Conservation (phyloP, 495 filamentous ascomycete species). For the Neurospora sp. region DNA sequence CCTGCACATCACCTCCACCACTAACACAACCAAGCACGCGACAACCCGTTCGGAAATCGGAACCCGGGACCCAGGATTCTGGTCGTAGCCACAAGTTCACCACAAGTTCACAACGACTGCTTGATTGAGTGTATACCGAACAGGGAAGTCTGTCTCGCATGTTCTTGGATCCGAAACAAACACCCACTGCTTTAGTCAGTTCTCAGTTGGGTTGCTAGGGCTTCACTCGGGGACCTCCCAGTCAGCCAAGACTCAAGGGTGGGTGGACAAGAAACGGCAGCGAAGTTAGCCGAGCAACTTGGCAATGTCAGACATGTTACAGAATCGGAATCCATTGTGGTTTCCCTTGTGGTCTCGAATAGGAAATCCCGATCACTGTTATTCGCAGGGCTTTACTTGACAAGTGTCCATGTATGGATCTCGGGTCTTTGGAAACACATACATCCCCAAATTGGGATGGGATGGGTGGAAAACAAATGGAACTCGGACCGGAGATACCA, state of each 20-base stretch:
- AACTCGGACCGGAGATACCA: neutral
- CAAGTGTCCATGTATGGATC: no score
- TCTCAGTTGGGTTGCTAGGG: no score
- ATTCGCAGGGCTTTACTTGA: neutral
- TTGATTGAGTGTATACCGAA: neutral
- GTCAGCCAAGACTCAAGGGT: no score
- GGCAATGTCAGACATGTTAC: neutral
- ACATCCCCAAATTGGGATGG: neutral
- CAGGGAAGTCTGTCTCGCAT: neutral
- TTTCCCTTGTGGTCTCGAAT: neutral
- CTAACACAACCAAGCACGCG: neutral
- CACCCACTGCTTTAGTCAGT: neutral
- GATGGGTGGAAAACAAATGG: slow-evolving; percentile 3
- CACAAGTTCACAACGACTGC: neutral
- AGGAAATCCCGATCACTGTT: neutral
- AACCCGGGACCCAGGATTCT: neutral
- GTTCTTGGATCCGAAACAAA: neutral
- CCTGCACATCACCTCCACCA: neutral
- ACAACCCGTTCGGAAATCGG: neutral
- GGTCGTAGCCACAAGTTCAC: neutral
- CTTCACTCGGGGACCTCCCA: no score
- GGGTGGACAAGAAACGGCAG: no score
- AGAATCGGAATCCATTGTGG: neutral
- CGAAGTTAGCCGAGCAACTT: no score
- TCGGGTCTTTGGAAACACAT: neutral